phyloP scores from a whole-genome alignment of 257 asterid genomes.

The Primulina eburnea region DNA sequence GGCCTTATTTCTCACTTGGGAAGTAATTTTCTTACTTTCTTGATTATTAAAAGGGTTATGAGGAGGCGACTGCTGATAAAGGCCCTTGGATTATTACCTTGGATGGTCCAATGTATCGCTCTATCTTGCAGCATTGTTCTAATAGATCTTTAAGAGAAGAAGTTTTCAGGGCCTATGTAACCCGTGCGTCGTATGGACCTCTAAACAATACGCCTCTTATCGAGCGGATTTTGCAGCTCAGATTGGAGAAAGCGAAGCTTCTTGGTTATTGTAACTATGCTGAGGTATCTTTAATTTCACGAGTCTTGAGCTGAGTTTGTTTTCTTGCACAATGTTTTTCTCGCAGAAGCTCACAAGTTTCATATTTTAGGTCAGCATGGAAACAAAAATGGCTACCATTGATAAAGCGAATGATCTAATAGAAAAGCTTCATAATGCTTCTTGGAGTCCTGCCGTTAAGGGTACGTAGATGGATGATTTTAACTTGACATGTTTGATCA shows the following conservation, averaged over 20 bases:
- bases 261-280: conserved; percentile 69
- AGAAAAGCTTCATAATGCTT: conserved; percentile 42
- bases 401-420: conserved; percentile 48
- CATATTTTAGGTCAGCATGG: conserved; percentile 33
- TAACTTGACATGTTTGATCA: neutral
- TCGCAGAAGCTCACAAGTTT: conserved; percentile 11
- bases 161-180: conserved; percentile 63
- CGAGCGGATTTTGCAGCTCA: conserved; percentile 62
- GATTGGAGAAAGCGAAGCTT: conserved; percentile 74
- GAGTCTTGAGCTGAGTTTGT: neutral
- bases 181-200: conserved; percentile 74
- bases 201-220: conserved; percentile 65
- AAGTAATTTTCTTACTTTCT: neutral
- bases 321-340: conserved; percentile 6
- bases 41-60: conserved; percentile 49
- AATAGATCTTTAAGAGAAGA: conserved; percentile 72
- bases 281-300: conserved; percentile 41
- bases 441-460: conserved; percentile 39
- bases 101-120: conserved; percentile 62
- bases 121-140: conserved; percentile 68
- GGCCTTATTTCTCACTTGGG: neutral
- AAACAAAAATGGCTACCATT: conserved; percentile 45
- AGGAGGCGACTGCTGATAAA: conserved; percentile 62
- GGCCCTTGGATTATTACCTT: conserved; percentile 82
- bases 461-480: conserved; percentile 27